Base-by-base conservation (phyloP, 2,329 filamentous ascomycete species). In the Xylaria sp. region DNA sequence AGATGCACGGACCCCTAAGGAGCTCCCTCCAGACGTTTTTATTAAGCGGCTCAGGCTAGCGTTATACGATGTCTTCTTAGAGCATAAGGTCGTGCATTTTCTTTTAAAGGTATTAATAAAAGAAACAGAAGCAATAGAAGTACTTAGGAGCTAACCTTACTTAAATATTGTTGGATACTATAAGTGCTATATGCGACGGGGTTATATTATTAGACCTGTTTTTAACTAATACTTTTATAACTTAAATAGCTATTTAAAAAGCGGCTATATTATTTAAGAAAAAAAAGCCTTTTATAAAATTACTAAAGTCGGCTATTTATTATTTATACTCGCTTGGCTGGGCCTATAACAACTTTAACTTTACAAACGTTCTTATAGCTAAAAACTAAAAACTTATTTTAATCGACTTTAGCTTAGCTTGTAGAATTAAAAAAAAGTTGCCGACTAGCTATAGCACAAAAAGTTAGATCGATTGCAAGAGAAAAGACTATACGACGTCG, bases 331-430 rank as follows among this genome's bases (percentile, higher is more conserved):
- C 60, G 10, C 65, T 67, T 35, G 60, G 65, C 53, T 63, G 47
- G 54, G 65, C 65, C 21, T 60, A 67, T 53, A 67, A 63, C 44
- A 60, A 67, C 37, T 35, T 67, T n/a, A 67, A 63, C 53, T 60
- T 60, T 1, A 35, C 32, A 27, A 67, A 67, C 27, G 47, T 67
- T n/a, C 53, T 67, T n/a, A 66, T 74, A 13, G 32, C 54, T 40
- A 50, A 32, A 42, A 37, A 53, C 27, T 1, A 3, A 35, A 35
- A n/a, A 21, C 32, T 65, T 29, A 73, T 74, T 63, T 35, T 67
- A 9, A 63, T 67, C 25, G 65, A 75, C 75, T 72, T 72, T 40
- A 68, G 69, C 32, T 64, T 61, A 48, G 68, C 13, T 74, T 70
- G 54, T 58, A 62, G 23, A 23, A 50, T 62, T 21, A 58, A 58